Percentiles rank a stretch among this genome's conserved stretches.
Conservation (phyloP, 225 moss, liverwort and hornwort species). For the Antitrichia curtipendula region DNA sequence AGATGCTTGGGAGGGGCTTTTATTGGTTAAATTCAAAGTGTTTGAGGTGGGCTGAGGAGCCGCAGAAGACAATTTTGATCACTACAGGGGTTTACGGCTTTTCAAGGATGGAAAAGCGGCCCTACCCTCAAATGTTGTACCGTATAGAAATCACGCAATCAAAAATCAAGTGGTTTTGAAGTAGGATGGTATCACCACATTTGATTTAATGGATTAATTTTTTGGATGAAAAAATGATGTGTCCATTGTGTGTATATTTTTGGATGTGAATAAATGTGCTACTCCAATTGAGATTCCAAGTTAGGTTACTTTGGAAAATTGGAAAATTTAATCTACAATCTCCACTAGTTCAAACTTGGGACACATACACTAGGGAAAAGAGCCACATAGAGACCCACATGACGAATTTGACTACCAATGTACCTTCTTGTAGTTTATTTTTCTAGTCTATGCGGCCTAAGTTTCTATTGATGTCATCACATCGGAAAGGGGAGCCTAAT, state of each 20-base stretch:
- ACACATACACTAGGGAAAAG: accelerated
- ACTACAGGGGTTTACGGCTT: accelerated
- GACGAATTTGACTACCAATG: background rate
- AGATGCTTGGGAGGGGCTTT: too few relatives aligned
- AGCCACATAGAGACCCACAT: background rate
- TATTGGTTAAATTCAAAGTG: too few relatives aligned
- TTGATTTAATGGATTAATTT: too few relatives aligned
- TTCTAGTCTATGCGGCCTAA: accelerated
- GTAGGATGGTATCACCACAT: background rate
- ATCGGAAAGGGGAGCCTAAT: accelerated
- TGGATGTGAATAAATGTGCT: background rate
- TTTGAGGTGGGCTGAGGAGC: background rate
- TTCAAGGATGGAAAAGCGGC: background rate
- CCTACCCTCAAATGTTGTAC: accelerated
- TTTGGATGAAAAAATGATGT: background rate
- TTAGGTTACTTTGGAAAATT: background rate
- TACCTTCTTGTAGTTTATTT: accelerated
- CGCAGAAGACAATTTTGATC: background rate
- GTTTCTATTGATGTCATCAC: accelerated
- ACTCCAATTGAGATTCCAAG: background rate
- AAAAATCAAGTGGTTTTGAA: background rate
- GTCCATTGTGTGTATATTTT: too few relatives aligned
- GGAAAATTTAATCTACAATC: background rate
- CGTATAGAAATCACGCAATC: accelerated
- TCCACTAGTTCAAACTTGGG: background rate